Evolutionary conservation across 164 flowering plant genomes (phyloP), one percentile per base, ranked within the genome.

Genomic region (Magnolia changhungtana): DNA sequence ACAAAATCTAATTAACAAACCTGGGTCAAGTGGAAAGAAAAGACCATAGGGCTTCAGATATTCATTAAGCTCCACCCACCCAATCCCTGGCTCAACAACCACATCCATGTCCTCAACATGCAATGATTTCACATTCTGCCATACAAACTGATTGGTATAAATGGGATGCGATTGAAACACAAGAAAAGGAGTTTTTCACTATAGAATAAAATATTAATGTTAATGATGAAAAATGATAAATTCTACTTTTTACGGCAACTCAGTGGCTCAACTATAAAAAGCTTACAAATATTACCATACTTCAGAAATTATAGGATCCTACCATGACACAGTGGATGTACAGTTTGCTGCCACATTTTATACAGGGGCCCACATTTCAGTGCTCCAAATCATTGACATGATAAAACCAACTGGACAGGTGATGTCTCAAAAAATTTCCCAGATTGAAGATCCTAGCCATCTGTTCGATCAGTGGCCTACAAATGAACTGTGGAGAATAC

Each of bases 51-150:
- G 97, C 80, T 89, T 96, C 80, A 96, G 83, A 81, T 86, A 94
- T 69, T 94, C 99, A 84, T 96, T 96, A 78, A 96, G 95, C 78
- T 96, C 98, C 90, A 94, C 85, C 99, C 99, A 96, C 59, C 98
- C 99, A 84, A 96, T 88, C 58, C 99, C 99, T 84, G 99, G 97
- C 87, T 96, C 97, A 80, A 96, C 98, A 77, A 91, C 90, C 70
- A 91, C 98, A 87, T 96, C 99, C 98, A 96, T 92, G 82, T 96
- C 99, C 82, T 90, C 89, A 78, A 92, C 77, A 81, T 96, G 95
- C 65, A 96, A 83, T 66, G 94, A 82, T 89, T 90, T 94, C 49
- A 96, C 85, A 72, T 83, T 82, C 99, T 96, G 83, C 72, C 14
- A 20, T 19, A 69, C 18, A 19, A 27, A 69, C 10, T 55, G 13